Conservation (phyloP, 352 stramenopile species). For the Pythium scleroteichum region DNA sequence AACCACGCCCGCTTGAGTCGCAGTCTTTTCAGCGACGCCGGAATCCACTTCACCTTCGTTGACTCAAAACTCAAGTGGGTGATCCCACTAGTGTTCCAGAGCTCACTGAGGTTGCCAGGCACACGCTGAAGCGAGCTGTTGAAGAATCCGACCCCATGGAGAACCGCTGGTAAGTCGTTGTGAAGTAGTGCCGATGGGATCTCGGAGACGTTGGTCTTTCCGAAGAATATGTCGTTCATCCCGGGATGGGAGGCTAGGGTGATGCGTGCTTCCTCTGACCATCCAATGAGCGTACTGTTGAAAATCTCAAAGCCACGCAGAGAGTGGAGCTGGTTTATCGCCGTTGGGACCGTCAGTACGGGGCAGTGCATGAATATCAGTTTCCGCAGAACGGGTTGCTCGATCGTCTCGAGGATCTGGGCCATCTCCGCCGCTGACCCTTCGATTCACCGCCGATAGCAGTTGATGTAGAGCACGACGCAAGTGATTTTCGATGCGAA, state of each 20-base stretch:
- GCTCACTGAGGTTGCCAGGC: constrained; percentile 10
- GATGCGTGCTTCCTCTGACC: constrained; percentile 6
- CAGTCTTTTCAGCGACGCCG: neutral
- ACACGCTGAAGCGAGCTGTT: constrained; percentile 9
- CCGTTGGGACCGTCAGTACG: constrained; percentile 7
- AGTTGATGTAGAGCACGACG: constrained; percentile 26
- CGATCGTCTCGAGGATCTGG: neutral
- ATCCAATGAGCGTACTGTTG: constrained; percentile 16
- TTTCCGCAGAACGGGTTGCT: constrained; percentile 3
- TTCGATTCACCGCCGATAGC: constrained; percentile 7
- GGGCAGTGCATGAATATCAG: constrained; percentile 21
- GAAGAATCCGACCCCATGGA: constrained; percentile 5
- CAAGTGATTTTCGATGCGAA: constrained; percentile 15
- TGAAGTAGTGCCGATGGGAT: constrained; percentile 12
- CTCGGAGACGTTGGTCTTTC: neutral
- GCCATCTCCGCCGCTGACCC: constrained; percentile 6
- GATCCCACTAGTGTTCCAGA: neutral
- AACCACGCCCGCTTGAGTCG: neutral
- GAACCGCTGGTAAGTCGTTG: neutral
- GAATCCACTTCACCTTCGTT: neutral
- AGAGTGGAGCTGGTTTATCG: constrained; percentile 3
- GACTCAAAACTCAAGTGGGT: neutral
- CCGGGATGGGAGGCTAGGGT: neutral
- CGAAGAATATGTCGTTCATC: neutral
- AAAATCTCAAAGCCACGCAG: constrained; percentile 15